Evolutionary conservation across 2,329 filamentous ascomycete genomes (phyloP), one percentile per base, ranked within the genome.

Genomic region (Microascus cirrosus): DNA sequence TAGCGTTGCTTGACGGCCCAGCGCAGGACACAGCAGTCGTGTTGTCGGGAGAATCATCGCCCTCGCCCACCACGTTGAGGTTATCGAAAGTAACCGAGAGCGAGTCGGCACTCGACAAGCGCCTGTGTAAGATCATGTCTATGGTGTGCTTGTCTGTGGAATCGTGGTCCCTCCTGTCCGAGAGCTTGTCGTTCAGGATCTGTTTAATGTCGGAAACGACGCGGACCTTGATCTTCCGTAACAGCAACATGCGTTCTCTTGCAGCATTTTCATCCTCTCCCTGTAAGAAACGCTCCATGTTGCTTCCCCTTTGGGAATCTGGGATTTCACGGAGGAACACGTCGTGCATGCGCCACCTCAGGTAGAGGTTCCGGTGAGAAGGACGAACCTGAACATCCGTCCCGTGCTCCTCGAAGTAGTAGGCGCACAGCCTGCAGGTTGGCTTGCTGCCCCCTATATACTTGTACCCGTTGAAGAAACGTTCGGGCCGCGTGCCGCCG

Each of bases 361-460:
- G 18, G 51, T 75, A 76, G 0, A 75, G 51, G 7, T 75, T 76
- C 0, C 63, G 60, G 50, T 74, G 72, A 0, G 66, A 61, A 2
- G 63, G 50, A 0, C 73, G 65, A 1, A 69, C 66, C 2, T 61
- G 54, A 2, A 73, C 64, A 0, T 63, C 58, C 2, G 63, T 59
- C 0, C 62, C 61, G 34, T 69, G 66, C 0, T 61, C 61, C 1
- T 57, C 54, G n/a, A 75, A 71, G 54, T 73, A 76, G 53, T 68
- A 67, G 5, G 62, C 36, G 28, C 73, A 76, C 1, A 75, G 65
- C 0, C 67, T 65, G 39, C 73, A 76, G 0, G 71, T 69, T 0
- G 71, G 71, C 61, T 76, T 75, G 62, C 71, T 73, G 32, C 64
- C 65, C 0, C 71, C 73, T 18, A 76, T 72, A 56, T 74, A 75